A percentile compares a stretch with the other conserved stretches of the same genome.
These are phyloP conservation scores for Claviceps capensis DNA, from an alignment of 2,329 filamentous ascomycete species.

Conservation along the genomic window DNA sequence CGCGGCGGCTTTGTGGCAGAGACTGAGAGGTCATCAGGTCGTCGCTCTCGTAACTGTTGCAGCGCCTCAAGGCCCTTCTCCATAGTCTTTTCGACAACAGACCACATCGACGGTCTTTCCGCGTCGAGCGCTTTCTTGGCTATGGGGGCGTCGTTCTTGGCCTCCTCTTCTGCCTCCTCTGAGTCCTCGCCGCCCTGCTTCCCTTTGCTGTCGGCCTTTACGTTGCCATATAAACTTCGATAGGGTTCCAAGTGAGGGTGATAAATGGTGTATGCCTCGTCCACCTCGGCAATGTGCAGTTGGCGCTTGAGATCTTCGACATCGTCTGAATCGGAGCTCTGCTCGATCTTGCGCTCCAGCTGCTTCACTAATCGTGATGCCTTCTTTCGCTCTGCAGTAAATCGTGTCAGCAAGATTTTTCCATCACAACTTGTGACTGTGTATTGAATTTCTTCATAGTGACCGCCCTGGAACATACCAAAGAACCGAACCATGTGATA, in stretches of 20 bases:
- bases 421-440: too few relatives aligned
- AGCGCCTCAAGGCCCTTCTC: constrained; percentile 38
- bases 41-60: constrained; percentile 41
- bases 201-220: constrained; percentile 23
- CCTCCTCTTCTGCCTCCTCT: constrained; percentile 26
- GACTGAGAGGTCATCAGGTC: constrained; percentile 10
- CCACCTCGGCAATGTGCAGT: constrained; percentile 57
- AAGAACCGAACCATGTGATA: constrained; percentile 82
- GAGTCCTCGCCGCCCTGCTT: constrained; percentile 22
- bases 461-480: constrained; percentile 31
- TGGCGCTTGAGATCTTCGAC: constrained; percentile 36
- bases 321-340: constrained; percentile 36
- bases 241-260: constrained; percentile 61
- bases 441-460: too few relatives aligned
- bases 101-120: constrained; percentile 51
- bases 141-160: constrained; percentile 21
- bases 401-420: not conserved
- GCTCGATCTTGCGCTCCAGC: constrained; percentile 42
- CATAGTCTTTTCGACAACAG: constrained; percentile 50
- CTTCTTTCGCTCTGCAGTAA: constrained; percentile 52
- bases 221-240: constrained; percentile 43
- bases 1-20: constrained; percentile 7
- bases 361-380: constrained; percentile 53
- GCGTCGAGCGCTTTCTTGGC: constrained; percentile 30
- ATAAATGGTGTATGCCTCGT: constrained; percentile 61